Base-by-base conservation (phyloP, 495 filamentous ascomycete species). In the Trichoderma orchidacearum region DNA sequence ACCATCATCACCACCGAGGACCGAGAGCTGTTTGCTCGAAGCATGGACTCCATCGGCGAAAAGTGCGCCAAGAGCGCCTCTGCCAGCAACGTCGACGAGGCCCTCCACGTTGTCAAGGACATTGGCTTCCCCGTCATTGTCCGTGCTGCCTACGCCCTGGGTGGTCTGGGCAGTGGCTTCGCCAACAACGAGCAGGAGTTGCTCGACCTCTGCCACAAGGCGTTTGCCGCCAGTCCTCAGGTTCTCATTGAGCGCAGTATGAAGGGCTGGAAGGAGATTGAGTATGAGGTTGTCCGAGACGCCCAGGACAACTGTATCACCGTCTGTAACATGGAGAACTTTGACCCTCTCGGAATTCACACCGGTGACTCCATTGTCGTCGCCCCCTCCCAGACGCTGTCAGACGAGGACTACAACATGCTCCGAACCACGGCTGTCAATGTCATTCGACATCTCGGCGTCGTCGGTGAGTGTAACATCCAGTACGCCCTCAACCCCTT, bases 281-380 rank as follows among this genome's bases (percentile, higher is more conserved):
- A 98, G 66, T 98, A 98, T 70, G 93, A 98, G 61, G 93, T 98
- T 51, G 93, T 98, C 32, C 87, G 93, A 60, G 93, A 98, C 78
- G 87, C 84, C 38, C 82, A 87, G 57, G 90, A 98, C 73, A 98
- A 98, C 78, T 98, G 93, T 72, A 97, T 98, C 68, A 98, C 93
- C 6, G 93, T 98, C 60, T 98, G 93, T 74, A 98, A 98, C 76
- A 98, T 98, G 93, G 93, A 98, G 72, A 98, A 98, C 70, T 97
- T 98, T 61, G 93, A 98, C 72, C 93, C 93, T 59, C 84, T 98
- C 30, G 93, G 93, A 64, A 96, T 97, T 56, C 93, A 98, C 65
- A 98, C 93, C 8, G 93, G 93, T 68, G 93, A 98, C 71, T 96
- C 92, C 27, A 98, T 98, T 64, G 93, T 98, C 56, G 93, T 98